Percentiles rank a stretch among this genome's conserved stretches.
Conservation (phyloP, 352 stramenopile genomes). For the Globisporangium sylvaticum region DNA sequence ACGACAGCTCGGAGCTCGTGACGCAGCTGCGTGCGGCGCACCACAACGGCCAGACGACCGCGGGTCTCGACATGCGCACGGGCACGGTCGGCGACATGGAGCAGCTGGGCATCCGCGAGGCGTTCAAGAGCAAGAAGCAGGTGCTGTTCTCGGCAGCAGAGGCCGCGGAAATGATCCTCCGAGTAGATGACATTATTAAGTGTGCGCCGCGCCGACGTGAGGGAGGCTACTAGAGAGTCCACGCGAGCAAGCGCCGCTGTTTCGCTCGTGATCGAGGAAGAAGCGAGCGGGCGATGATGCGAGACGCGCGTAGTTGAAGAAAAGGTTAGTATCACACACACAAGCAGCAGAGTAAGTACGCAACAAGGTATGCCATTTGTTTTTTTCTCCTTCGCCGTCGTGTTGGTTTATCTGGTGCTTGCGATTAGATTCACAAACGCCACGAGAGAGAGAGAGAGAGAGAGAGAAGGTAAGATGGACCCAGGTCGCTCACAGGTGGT, state of each 20-base stretch:
- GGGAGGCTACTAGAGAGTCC: slow-evolving; percentile 30
- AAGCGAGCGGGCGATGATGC: neutral
- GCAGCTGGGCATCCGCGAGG: slow-evolving; percentile 96
- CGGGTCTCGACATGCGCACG: slow-evolving; percentile 97
- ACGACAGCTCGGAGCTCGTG: slow-evolving; percentile 97
- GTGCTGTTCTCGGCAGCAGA: slow-evolving; percentile 97
- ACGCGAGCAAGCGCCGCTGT: neutral
- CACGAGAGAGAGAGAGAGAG: no score
- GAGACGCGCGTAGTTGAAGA: neutral
- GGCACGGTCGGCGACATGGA: slow-evolving; percentile 96
- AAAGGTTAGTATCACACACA: slow-evolving; percentile 6
- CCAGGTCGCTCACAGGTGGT: no score
- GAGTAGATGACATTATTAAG: slow-evolving; percentile 99
- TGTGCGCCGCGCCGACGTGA: slow-evolving; percentile 83
- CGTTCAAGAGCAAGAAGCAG: slow-evolving; percentile 95
- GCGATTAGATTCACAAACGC: no score
- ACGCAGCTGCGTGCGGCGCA: slow-evolving; percentile 95
- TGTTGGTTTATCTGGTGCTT: neutral
- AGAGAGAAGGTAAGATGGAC: no score
- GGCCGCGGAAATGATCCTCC: slow-evolving; percentile 99
- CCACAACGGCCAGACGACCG: slow-evolving; percentile 86
- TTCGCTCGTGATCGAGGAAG: no score
- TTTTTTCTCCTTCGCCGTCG: neutral
- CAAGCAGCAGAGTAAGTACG: slow-evolving; percentile 4
- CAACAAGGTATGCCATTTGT: slow-evolving; percentile 4